A percentile compares a stretch with the other conserved stretches of the same genome.
Evolutionary conservation across 306 rosid species (phyloP).

Genomic region (Myrica gale): DNA sequence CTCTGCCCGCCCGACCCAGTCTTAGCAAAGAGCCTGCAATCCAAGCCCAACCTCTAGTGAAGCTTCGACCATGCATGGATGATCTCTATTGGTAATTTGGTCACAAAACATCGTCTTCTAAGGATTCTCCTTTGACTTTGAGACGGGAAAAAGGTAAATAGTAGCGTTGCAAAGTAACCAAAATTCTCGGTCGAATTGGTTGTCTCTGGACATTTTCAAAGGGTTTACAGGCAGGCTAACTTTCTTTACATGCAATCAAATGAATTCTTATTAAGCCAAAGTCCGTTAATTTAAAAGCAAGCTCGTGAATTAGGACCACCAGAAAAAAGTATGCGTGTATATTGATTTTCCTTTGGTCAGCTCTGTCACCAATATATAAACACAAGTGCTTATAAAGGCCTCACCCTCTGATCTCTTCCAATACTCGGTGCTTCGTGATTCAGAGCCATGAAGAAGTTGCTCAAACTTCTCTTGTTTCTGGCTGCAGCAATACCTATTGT

Average conservation of each 20-base stretch:
- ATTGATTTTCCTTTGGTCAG: constrained; percentile 18
- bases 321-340: neutral
- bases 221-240: constrained; percentile 15
- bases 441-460: constrained; percentile 22
- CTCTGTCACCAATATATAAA: neutral
- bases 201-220: constrained; percentile 6
- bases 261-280: constrained; percentile 19
- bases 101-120: neutral
- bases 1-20: neutral
- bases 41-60: neutral
- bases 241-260: constrained; percentile 38
- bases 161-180: neutral
- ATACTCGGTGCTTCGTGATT: neutral
- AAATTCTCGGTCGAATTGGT: neutral
- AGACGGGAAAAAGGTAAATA: neutral
- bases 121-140: neutral
- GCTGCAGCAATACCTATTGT: constrained; percentile 7
- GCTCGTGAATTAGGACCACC: constrained; percentile 18
- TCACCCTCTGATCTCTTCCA: neutral
- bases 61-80: too few species aligned
- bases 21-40: neutral
- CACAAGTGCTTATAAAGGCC: too few species aligned
- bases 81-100: too few species aligned
- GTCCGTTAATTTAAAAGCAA: constrained; percentile 27
- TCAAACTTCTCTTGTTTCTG: neutral